These are phyloP conservation scores for Septoria linicola DNA, from an alignment of 2,329 filamentous ascomycete species.

Conservation along the genomic window DNA sequence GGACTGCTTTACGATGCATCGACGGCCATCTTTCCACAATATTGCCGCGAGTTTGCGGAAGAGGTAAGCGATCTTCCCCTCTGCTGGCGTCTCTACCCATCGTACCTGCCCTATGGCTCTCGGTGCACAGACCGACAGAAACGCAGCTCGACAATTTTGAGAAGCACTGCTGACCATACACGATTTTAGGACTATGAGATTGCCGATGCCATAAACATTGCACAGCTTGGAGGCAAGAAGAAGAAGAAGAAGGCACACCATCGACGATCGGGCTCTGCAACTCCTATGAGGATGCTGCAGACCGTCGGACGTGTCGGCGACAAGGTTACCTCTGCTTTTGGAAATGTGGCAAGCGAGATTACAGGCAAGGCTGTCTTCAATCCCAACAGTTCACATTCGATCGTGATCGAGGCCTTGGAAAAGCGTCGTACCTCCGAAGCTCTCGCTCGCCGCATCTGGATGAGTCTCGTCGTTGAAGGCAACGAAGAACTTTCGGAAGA, in stretches of 20 bases:
- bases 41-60: constrained; percentile 84
- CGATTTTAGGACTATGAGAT: constrained; percentile 91
- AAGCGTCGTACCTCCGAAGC: constrained; percentile 82
- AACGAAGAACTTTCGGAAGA: constrained; percentile 74
- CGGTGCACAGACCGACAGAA: no score
- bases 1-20: constrained; percentile 89
- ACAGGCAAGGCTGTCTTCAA: constrained; percentile 96
- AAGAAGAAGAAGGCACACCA: constrained; percentile 43
- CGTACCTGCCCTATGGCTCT: no score
- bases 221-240: constrained; percentile 57
- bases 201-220: constrained; percentile 68
- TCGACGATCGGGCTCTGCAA: constrained; percentile 61
- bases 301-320: constrained; percentile 74
- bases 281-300: constrained; percentile 75
- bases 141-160: no score
- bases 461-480: constrained; percentile 94
- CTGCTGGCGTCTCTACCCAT: no score
- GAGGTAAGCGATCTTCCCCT: no score
- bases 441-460: constrained; percentile 92
- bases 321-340: constrained; percentile 90
- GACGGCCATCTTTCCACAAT: constrained; percentile 82
- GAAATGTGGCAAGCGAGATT: constrained; percentile 89
- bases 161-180: no score
- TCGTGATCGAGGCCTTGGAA: constrained; percentile 86
- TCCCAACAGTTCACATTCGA: constrained; percentile 81